Evolutionary conservation across 177 flowering plant species (phyloP), one percentile per base, ranked within the genome.

Genomic region (Tripterygium wilfordii): DNA sequence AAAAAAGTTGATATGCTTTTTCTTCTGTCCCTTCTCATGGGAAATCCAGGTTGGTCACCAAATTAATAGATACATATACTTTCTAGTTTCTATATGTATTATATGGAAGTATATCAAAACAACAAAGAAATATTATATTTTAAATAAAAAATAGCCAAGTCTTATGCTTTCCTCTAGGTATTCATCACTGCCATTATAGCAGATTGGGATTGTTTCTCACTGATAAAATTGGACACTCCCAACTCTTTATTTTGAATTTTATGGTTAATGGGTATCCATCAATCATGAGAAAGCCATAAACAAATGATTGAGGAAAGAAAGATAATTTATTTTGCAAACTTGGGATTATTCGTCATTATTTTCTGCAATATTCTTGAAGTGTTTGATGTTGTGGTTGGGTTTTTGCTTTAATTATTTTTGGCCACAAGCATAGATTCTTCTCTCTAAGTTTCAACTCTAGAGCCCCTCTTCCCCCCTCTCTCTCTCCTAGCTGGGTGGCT

Each of bases 341-440:
- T 55, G 59, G 68, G 25, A 68, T 77, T 53, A 60, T 62, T 55
- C 63, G 63, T 56, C 51, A 53, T 62, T 57, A 53, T 54, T 71
- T 66, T 75, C 56, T 69, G 74, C 47, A 75, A 78, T 81, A 74
- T 81, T 74, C 83, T 68, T 57, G 55, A 44, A 51, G 24, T 35
- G 15, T 35, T 15, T 15, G 39, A 19, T 42, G 45, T 17, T 23
- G 29, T 21, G 20, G 6, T 21, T 40, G 44, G 22, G 44, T 20
- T 22, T 41, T 45, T 64, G 47, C 70, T 71, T 71, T 63, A 49
- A 20, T 55, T 40, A 53, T 70, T 70, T 69, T 62, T 56, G 32
- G 61, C 57, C 66, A 51, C 66, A 63, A 67, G 82, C 69, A 77
- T 77, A 72, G 72, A 85, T 85, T 88, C 94, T n/a, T n/a, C 24